Percentiles rank a stretch among this genome's conserved stretches.
Evolutionary conservation across 2,329 filamentous ascomycete species (phyloP).

Genomic region (Penicillium sumatraense): DNA sequence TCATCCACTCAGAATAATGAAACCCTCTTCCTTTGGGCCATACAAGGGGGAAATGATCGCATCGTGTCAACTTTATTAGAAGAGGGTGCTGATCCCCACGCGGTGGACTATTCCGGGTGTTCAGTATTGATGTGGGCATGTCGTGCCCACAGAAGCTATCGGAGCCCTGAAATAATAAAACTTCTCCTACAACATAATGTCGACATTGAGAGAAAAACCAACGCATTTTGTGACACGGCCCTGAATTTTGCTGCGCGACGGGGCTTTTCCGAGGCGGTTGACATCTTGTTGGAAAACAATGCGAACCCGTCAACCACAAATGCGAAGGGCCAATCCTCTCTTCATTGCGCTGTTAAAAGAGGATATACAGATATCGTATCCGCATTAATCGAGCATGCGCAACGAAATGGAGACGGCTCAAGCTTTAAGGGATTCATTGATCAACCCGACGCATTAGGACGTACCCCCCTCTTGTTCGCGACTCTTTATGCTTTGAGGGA

Average conservation of each 20-base stretch:
- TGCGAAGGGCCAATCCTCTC: neutral
- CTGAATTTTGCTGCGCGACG: neutral
- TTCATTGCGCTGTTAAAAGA: neutral
- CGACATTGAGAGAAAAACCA: neutral
- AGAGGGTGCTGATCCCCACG: slow-evolving; percentile 24
- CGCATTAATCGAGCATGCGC: neutral
- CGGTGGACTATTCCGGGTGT: neutral
- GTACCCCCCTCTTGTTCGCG: slow-evolving; percentile 13
- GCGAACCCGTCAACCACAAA: neutral
- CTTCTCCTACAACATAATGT: slow-evolving; percentile 4
- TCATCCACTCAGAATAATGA: slow-evolving; percentile 31
- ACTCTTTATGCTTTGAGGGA: slow-evolving; percentile 6
- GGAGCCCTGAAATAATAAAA: neutral
- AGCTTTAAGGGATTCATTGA: neutral
- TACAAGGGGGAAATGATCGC: slow-evolving; percentile 16
- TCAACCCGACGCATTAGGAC: neutral
- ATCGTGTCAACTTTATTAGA: slow-evolving; percentile 30
- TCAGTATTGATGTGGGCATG: slow-evolving; percentile 4
- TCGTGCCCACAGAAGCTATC: neutral
- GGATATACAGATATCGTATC: slow-evolving; percentile 1
- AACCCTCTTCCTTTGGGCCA: slow-evolving; percentile 28
- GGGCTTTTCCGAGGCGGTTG: neutral
- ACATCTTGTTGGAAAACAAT: neutral
- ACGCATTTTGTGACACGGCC: neutral
- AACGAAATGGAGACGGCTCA: neutral